Evolutionary conservation across 352 stramenopile species (phyloP).

Genomic region (Phytophthora podocarpi): DNA sequence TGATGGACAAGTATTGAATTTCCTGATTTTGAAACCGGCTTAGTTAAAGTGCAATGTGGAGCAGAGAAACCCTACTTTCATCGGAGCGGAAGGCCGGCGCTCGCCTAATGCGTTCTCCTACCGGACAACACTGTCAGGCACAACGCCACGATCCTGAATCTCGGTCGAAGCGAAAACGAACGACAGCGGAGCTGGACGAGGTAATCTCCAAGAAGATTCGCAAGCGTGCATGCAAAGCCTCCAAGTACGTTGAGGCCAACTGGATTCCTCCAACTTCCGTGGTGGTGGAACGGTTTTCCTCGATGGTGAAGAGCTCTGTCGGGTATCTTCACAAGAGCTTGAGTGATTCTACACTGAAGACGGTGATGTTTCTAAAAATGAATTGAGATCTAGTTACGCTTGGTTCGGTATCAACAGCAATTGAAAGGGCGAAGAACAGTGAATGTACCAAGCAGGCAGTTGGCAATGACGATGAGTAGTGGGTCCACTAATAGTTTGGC

Average conservation of each 20-base stretch:
- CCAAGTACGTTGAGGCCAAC: constrained; percentile 1
- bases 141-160: too few species aligned
- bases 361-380: constrained; percentile 2
- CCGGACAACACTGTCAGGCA: not conserved
- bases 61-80: too few species aligned
- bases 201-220: not conserved
- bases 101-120: too few species aligned
- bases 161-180: constrained; percentile 3
- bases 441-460: too few species aligned
- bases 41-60: not conserved
- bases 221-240: not conserved
- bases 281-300: constrained; percentile 1
- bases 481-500: not conserved
- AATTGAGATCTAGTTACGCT: constrained; percentile 4
- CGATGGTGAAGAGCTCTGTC: not conserved
- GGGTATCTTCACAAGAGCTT: not conserved
- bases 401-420: not conserved
- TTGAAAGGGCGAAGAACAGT: not conserved
- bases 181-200: not conserved
- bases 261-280: constrained; percentile 10
- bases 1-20: too few species aligned
- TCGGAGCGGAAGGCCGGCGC: too few species aligned
- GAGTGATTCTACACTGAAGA: not conserved
- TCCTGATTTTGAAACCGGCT: not conserved
- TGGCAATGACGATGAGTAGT: not conserved